Conservation (phyloP, 73 alveolate genomes). For the Symbiodinium natans region DNA sequence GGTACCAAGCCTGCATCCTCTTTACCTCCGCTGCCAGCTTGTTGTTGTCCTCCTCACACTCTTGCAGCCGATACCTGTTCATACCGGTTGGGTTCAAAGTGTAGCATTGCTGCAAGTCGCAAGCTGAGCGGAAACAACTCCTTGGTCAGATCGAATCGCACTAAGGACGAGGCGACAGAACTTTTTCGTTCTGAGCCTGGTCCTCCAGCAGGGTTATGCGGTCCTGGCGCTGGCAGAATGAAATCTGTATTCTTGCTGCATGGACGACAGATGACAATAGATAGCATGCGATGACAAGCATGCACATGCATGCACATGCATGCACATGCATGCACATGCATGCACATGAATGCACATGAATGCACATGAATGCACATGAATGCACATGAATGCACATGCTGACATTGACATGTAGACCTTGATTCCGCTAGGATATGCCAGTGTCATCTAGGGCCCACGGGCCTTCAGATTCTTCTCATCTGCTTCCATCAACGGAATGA, state of each 20-base stretch:
- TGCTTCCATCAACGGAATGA: constrained; percentile 76
- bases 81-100: not conserved
- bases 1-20: constrained; percentile 39
- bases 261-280: no score
- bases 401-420: no score
- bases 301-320: no score
- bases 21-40: constrained; percentile 46
- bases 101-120: not conserved
- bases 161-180: constrained; percentile 10
- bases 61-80: constrained; percentile 38
- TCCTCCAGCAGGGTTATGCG: constrained; percentile 67
- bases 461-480: constrained; percentile 65
- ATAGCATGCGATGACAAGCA: no score
- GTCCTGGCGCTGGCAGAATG: not conserved
- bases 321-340: no score
- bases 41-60: constrained; percentile 42
- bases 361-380: no score
- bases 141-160: not conserved
- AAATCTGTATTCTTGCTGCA: no score
- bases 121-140: not conserved
- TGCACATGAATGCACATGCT: no score
- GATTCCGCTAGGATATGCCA: no score
- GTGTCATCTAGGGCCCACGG: no score
- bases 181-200: constrained; percentile 83
- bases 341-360: no score